Conservation (phyloP, 1,139 yeast species). For the Chernovozyma sophiae-reginae region DNA sequence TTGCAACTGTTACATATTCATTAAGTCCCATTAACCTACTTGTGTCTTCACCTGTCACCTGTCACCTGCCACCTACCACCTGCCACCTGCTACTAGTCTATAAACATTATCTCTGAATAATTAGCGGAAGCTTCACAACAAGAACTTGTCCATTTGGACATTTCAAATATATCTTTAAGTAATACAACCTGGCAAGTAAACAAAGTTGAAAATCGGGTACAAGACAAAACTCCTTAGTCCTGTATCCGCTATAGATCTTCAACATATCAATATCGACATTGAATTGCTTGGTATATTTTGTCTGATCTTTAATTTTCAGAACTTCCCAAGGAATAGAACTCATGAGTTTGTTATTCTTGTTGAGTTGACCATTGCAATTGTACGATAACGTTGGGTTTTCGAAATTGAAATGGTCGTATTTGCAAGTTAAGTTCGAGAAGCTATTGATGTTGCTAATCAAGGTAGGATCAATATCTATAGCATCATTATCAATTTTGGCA, state of each 20-base stretch:
- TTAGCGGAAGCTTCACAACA: conserved; percentile 29
- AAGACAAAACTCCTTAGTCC: conserved; percentile 24
- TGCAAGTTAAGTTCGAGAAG: conserved; percentile 29
- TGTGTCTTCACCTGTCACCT: no score
- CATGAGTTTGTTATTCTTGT: conserved; percentile 7
- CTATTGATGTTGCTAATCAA: conserved; percentile 29
- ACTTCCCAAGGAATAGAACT: conserved; percentile 21
- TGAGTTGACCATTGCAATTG: not conserved
- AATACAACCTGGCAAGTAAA: conserved; percentile 31
- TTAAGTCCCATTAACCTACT: no score
- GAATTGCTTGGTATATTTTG: conserved; percentile 18
- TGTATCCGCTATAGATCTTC: not conserved
- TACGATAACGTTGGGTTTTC: conserved; percentile 10
- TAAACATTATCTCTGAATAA: conserved; percentile 10
- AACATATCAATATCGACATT: conserved; percentile 17
- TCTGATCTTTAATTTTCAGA: conserved; percentile 15
- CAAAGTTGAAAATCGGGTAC: conserved; percentile 41
- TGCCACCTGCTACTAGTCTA: no score
- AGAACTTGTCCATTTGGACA: conserved; percentile 26
- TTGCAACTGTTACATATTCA: no score
- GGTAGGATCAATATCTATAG: conserved; percentile 22
- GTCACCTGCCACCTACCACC: no score
- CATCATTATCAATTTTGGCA: conserved; percentile 20
- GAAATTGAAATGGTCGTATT: conserved; percentile 21
- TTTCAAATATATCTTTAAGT: conserved; percentile 27